Percentiles rank a stretch among this genome's conserved stretches.
Evolutionary conservation across 345 rosid species (phyloP).

Genomic region (Erysimum cheiranthoides): DNA sequence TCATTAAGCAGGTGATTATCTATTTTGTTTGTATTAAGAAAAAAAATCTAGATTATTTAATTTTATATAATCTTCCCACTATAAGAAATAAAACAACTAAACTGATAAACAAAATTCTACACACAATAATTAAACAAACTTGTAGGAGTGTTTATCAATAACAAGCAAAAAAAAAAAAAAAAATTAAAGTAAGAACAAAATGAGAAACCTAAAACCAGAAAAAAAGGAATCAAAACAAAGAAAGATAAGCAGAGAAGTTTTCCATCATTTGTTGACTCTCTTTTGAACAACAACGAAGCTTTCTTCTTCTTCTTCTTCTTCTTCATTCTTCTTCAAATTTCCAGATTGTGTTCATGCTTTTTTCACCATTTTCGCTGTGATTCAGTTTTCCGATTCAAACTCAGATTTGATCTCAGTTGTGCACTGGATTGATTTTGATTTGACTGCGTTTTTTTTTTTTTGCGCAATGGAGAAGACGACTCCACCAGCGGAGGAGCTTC

Average conservation of each 20-base stretch:
- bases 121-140: too few species aligned
- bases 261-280: constrained; percentile 41
- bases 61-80: not conserved
- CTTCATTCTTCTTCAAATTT: not conserved
- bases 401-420: constrained; percentile 38
- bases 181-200: not conserved
- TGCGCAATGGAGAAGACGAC: constrained; percentile 56
- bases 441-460: not conserved
- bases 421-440: not conserved
- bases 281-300: not conserved
- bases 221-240: constrained; percentile 30
- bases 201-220: constrained; percentile 34
- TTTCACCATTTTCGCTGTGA: constrained; percentile 26
- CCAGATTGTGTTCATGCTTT: not conserved
- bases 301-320: not conserved
- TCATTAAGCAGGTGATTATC: not conserved
- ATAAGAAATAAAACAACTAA: not conserved
- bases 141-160: not conserved
- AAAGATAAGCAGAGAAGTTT: constrained; percentile 44
- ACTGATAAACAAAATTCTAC: too few species aligned
- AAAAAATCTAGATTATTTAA: not conserved
- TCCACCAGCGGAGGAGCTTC: constrained; percentile 81
- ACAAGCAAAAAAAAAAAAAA: not conserved
- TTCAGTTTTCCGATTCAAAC: constrained; percentile 27
- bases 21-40: constrained; percentile 6